Evolutionary conservation across 1,284 basidiomycete species (phyloP).

Genomic region (Cryptococcus sp.): DNA sequence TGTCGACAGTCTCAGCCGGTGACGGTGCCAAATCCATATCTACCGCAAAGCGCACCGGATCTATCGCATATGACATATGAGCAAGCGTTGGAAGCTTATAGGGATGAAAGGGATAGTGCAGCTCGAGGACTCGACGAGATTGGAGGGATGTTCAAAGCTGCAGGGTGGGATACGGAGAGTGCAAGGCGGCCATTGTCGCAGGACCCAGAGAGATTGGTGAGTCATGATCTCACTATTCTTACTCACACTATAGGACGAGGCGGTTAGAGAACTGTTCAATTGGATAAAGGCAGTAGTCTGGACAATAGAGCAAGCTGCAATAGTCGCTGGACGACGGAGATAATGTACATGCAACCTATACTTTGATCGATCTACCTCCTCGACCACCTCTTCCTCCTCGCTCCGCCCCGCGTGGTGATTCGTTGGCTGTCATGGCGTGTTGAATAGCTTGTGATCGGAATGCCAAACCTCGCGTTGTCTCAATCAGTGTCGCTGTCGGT

Average conservation of each 20-base stretch:
- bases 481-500: slow-evolving; percentile 91
- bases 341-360: background rate
- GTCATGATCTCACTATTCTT: background rate
- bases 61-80: slow-evolving; percentile 4
- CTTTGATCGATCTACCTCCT: slow-evolving; percentile 11
- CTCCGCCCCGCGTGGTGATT: background rate
- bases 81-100: slow-evolving; percentile 7
- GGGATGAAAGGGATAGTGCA: slow-evolving; percentile 5
- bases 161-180: slow-evolving; percentile 3
- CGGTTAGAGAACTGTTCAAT: slow-evolving; percentile 44
- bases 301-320: slow-evolving; percentile 47
- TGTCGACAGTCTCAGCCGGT: slow-evolving; percentile 7
- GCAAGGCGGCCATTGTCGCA: slow-evolving; percentile 23
- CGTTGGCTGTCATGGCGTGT: slow-evolving; percentile 60
- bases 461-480: slow-evolving; percentile 87
- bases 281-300: slow-evolving; percentile 49
- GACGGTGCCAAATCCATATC: slow-evolving; percentile 15
- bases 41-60: slow-evolving; percentile 2
- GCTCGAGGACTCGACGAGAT: slow-evolving; percentile 8
- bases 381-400: slow-evolving; percentile 14
- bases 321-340: slow-evolving; percentile 34
- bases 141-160: slow-evolving; percentile 9
- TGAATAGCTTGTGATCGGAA: slow-evolving; percentile 87
- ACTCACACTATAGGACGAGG: slow-evolving; percentile 34
- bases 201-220: slow-evolving; percentile 40